Evolutionary conservation across 108 stramenopile genomes (phyloP), one percentile per base, ranked within the genome.

Genomic region (Cylindrotheca closterium): DNA sequence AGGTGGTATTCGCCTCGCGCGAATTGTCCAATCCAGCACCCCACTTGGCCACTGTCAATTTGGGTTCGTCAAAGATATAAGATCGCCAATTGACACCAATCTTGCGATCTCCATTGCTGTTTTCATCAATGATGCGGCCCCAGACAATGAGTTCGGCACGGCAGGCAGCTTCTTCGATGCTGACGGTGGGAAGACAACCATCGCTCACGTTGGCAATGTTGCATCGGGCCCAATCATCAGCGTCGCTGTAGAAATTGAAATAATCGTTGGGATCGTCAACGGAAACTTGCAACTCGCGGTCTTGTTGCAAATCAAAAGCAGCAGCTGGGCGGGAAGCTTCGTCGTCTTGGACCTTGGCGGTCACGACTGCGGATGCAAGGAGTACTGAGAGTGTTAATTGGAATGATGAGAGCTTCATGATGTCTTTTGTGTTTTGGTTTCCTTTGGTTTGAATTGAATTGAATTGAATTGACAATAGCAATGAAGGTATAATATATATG

Each of bases 21-120:
- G 47, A n/a, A 34, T 64, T 64, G n/a, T 64, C 52, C 33, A 64
- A 42, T 42, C 63, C 63, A 23, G 63, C 63, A 2, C 63, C 63
- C 63, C 63, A 64, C 37, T 64, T 64, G n/a, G 51, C 51, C 3
- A 64, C 29, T 4, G 63, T 37, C 15, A 23, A 10, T 32, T 23
- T n/a, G 1, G 30, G 28, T 12, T 28, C 29, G 24, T 50, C 63
- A 53, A 64, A 64, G 21, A 25, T 29, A 24, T 54, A 27, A 33
- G 63, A 64, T 34, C 51, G 63, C 27, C 30, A 64, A 23, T 64
- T 31, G 32, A 64, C 63, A 31, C 50, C 33, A 50, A 64, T 64
- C 25, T 64, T 47, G 37, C 37, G 37, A 42, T 42, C 37, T 29
- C 48, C 63, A n/a, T 8, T 31, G 12, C 30, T 25, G 31, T 53